Evolutionary conservation across 306 rosid genomes (phyloP).

Genomic region (Fragaria ananassa): DNA sequence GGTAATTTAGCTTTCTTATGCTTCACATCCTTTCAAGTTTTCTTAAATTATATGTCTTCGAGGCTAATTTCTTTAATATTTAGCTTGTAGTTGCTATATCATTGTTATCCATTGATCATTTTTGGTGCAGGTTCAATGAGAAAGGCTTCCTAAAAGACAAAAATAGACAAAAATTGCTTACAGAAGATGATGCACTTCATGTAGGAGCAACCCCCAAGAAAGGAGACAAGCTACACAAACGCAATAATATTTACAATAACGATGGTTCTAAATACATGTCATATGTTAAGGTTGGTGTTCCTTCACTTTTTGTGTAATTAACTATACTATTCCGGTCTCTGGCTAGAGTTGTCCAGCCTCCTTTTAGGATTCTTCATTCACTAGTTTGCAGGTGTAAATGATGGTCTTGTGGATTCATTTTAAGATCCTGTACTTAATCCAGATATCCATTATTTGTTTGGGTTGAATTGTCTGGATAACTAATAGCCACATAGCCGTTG

Average conservation of each 20-base stretch:
- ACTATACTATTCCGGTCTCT: constrained; percentile 13
- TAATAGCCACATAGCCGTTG: not conserved
- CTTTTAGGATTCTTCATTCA: constrained; percentile 8
- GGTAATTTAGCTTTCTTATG: constrained; percentile 36
- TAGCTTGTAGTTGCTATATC: constrained; percentile 15
- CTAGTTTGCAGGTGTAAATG: not conserved
- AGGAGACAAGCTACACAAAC: constrained; percentile 57
- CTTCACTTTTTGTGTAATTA: constrained; percentile 3
- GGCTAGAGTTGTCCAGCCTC: not conserved
- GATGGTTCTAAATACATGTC: constrained; percentile 90
- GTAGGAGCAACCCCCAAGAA: constrained; percentile 40
- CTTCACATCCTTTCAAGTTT: not conserved
- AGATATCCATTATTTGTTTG: constrained; percentile 4
- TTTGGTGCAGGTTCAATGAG: constrained; percentile 48
- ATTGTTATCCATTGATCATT: not conserved
- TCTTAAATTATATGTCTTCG: not conserved
- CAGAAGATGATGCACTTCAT: constrained; percentile 42
- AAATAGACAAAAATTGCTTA: constrained; percentile 38
- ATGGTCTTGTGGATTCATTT: not conserved
- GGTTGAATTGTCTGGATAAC: not conserved
- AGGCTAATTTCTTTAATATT: not conserved
- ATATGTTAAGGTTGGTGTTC: constrained; percentile 75
- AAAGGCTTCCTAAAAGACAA: constrained; percentile 49
- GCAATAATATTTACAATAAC: constrained; percentile 39
- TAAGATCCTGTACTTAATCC: not conserved